Percentiles rank a stretch among this genome's conserved stretches.
Evolutionary conservation across 179 eudicot species (phyloP).

Genomic region (Nepenthes alata): DNA sequence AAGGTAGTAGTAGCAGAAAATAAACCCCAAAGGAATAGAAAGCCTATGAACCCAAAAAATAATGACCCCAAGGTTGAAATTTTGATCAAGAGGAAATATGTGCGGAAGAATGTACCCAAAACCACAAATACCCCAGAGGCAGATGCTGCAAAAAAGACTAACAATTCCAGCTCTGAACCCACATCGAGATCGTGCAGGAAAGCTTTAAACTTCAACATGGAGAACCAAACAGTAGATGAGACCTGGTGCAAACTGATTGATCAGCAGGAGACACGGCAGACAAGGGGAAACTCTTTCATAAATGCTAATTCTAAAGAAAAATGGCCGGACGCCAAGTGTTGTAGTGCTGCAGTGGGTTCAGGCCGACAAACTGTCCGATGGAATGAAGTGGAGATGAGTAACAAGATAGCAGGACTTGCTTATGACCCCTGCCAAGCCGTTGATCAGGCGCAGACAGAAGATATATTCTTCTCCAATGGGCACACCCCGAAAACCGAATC

Average conservation of each 20-base stretch:
- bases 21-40: slow-evolving; percentile 35
- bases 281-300: slow-evolving; percentile 6
- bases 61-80: slow-evolving; percentile 17
- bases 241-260: not conserved
- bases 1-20: slow-evolving; percentile 49
- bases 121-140: slow-evolving; percentile 10
- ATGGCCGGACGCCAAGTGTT: slow-evolving; percentile 7
- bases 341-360: slow-evolving; percentile 1
- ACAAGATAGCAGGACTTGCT: slow-evolving; percentile 8
- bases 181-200: slow-evolving; percentile 28
- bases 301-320: slow-evolving; percentile 13
- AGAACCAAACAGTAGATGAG: slow-evolving; percentile 10
- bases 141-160: slow-evolving; percentile 8
- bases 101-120: slow-evolving; percentile 22
- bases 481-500: slow-evolving; percentile 2
- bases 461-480: not conserved
- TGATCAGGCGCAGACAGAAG: not conserved
- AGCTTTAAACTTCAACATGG: slow-evolving; percentile 31
- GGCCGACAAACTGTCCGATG: slow-evolving; percentile 5
- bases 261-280: slow-evolving; percentile 9
- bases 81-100: slow-evolving; percentile 48
- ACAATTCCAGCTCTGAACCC: slow-evolving; percentile 8
- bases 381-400: slow-evolving; percentile 9
- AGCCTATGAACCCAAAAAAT: slow-evolving; percentile 17
- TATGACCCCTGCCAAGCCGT: slow-evolving; percentile 1